Percentiles rank a stretch among this genome's conserved stretches.
These are phyloP conservation scores for Hericium erinaceus DNA, from an alignment of 768 basidiomycete genomes.

Conservation along the genomic window DNA sequence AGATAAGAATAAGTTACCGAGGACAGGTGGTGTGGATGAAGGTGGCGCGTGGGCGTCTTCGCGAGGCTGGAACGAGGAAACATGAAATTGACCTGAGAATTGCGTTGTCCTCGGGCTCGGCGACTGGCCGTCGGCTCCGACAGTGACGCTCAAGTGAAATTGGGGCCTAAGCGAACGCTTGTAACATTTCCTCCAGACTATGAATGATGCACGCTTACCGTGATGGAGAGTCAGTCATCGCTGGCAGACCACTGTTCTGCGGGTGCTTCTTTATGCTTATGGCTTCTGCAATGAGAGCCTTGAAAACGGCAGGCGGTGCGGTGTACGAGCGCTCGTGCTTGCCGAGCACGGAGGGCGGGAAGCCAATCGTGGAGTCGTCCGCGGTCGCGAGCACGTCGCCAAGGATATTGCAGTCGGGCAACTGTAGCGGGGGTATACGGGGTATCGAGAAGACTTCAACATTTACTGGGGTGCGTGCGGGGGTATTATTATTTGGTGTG, in stretches of 20 bases:
- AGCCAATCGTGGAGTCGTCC: background rate
- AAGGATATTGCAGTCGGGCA: slow-evolving; percentile 9
- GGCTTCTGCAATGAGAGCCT: background rate
- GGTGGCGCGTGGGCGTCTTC: background rate
- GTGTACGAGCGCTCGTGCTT: slow-evolving; percentile 12
- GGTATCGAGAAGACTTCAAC: slow-evolving; percentile 1
- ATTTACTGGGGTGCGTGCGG: background rate
- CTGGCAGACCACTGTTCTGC: background rate
- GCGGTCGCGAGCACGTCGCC: slow-evolving; percentile 14
- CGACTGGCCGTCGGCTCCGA: background rate
- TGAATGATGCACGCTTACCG: background rate
- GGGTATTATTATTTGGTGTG: background rate
- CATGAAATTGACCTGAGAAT: background rate
- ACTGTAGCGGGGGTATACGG: slow-evolving; percentile 11
- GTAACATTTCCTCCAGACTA: background rate
- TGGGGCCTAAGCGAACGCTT: background rate
- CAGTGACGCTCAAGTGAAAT: background rate
- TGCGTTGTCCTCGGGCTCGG: slow-evolving; percentile 1
- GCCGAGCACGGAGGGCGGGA: background rate
- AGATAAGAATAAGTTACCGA: slow-evolving; percentile 85
- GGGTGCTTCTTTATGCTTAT: background rate
- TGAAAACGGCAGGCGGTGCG: slow-evolving; percentile 7
- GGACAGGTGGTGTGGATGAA: slow-evolving; percentile 9
- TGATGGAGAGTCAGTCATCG: background rate
- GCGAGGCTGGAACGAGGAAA: background rate